These are phyloP conservation scores for Mycena citricolor DNA, from an alignment of 1,284 basidiomycete genomes.

Conservation along the genomic window DNA sequence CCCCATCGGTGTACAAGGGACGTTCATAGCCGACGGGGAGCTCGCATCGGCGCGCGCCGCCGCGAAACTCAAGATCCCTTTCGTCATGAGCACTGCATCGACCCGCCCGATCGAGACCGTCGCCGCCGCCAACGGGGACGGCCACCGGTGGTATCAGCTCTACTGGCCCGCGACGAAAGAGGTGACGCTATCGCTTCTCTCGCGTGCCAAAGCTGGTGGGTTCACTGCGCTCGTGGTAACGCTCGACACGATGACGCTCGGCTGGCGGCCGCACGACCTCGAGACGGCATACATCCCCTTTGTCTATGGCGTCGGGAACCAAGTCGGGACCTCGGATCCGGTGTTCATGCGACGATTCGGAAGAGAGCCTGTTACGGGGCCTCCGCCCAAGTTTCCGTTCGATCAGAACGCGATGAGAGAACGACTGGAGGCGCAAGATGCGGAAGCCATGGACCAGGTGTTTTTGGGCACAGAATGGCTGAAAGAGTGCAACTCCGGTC, in stretches of 20 bases:
- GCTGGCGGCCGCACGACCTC: constrained; percentile 71
- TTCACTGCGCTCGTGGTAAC: constrained; percentile 71
- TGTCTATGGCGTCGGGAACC: constrained; percentile 55
- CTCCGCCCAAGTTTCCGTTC: constrained; percentile 57
- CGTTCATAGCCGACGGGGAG: constrained; percentile 69
- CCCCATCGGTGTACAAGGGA: constrained; percentile 75
- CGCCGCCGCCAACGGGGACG: constrained; percentile 60
- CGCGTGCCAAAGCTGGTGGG: constrained; percentile 62
- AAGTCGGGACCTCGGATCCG: constrained; percentile 66
- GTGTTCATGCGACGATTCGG: constrained; percentile 62
- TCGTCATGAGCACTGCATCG: constrained; percentile 72
- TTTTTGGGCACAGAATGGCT: constrained; percentile 55
- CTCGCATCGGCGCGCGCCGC: constrained; percentile 68
- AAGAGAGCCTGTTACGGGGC: constrained; percentile 40
- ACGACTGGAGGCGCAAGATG: constrained; percentile 45
- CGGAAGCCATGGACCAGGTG: constrained; percentile 37
- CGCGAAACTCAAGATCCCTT: constrained; percentile 61
- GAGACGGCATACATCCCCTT: constrained; percentile 62
- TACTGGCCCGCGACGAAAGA: constrained; percentile 72
- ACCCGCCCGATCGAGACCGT: constrained; percentile 73
- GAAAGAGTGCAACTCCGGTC: constrained; percentile 55
- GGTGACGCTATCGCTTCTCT: constrained; percentile 62
- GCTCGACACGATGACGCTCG: constrained; percentile 63
- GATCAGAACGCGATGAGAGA: constrained; percentile 44
- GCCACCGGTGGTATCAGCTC: constrained; percentile 77